Base-by-base conservation (phyloP, 192 early-diverging fungal species). In the Coemansia sp. region DNA sequence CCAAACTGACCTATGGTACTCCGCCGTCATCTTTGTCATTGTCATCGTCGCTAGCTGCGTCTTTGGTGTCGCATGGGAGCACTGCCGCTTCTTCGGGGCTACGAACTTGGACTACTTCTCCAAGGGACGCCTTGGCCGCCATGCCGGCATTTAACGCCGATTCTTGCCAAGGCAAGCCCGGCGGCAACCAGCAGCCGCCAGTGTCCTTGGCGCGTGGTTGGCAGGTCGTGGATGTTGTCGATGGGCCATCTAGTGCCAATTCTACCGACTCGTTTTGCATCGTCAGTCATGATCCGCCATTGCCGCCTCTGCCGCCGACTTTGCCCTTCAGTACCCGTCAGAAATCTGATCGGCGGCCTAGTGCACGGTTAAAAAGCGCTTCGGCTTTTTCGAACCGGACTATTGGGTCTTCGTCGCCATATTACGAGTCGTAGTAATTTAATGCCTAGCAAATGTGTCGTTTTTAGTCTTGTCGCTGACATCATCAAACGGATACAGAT, bases 181-280 rank as follows among this genome's bases (percentile, higher is more conserved):
- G 18, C 53, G 21, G 21, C 42, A 39, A 55, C 34, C 48, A 37
- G 32, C 27, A 22, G 53, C 21, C 9, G 59, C 9, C 35, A 43
- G 40, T 43, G 44, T 46, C 43, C 34, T 44, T 59, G 26, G n/a
- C 43, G 46, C 67, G 73, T 33, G 55, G 34, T 22, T 70, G 73
- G 73, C 63, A 65, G 50, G 27, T 21, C 3, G 42, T 62, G 4
- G 62, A 70, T 18, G 40, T 32, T 8, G 58, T 70, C 24, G 57
- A 60, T 9, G 43, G 44, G 46, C 67, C 60, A 19, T 44, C 59
- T 0, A 70, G 73, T 35, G 73, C 67, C 10, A 63, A 70, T 36
- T 76, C 73, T 8, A 69, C 67, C 0, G 73, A 76, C 33, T 76
- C 73, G 35, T 76, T 76, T 48, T 76, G 67, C 50, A 70, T 76